Evolutionary conservation across 2,329 filamentous ascomycete species (phyloP).

Genomic region (Fulvia fulva): DNA sequence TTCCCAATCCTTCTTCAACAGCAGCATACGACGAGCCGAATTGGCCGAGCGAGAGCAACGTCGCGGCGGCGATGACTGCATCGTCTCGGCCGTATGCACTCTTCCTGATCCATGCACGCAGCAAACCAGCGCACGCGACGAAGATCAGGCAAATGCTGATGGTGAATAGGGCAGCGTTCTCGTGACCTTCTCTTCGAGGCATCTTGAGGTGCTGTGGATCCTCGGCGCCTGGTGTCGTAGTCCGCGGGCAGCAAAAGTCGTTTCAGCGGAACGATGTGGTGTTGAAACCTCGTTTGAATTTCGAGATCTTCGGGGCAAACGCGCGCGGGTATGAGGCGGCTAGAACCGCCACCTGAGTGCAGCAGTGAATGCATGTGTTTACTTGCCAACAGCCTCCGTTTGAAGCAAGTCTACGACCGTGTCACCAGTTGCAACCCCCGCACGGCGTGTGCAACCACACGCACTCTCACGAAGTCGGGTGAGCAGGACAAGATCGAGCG

Average conservation of each 20-base stretch:
- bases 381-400: background rate
- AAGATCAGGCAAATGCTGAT: slow-evolving; percentile 33
- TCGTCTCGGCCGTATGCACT: slow-evolving; percentile 30
- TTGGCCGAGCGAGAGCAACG: slow-evolving; percentile 28
- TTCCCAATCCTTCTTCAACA: slow-evolving; percentile 27
- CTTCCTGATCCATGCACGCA: slow-evolving; percentile 30
- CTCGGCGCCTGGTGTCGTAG: slow-evolving; percentile 1
- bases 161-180: slow-evolving; percentile 27
- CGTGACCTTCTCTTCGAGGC: slow-evolving; percentile 25
- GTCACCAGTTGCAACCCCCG: background rate
- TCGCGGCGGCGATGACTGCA: slow-evolving; percentile 28
- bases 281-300: background rate
- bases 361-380: slow-evolving; percentile 1
- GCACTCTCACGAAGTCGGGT: background rate
- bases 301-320: slow-evolving; percentile 5
- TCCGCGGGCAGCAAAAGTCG: slow-evolving; percentile 1
- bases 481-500: background rate
- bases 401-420: slow-evolving; percentile 6
- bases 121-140: slow-evolving; percentile 27
- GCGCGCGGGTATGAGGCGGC: slow-evolving; percentile 3
- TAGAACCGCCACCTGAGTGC: slow-evolving; percentile 1
- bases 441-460: slow-evolving; percentile 7
- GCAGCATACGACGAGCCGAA: slow-evolving; percentile 28
- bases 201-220: slow-evolving; percentile 8
- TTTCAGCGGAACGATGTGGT: background rate